Percentiles rank a stretch among this genome's conserved stretches.
Evolutionary conservation across 371 early-diverging fungal species (phyloP).

Genomic region (Zopfochytrium polystomum): DNA sequence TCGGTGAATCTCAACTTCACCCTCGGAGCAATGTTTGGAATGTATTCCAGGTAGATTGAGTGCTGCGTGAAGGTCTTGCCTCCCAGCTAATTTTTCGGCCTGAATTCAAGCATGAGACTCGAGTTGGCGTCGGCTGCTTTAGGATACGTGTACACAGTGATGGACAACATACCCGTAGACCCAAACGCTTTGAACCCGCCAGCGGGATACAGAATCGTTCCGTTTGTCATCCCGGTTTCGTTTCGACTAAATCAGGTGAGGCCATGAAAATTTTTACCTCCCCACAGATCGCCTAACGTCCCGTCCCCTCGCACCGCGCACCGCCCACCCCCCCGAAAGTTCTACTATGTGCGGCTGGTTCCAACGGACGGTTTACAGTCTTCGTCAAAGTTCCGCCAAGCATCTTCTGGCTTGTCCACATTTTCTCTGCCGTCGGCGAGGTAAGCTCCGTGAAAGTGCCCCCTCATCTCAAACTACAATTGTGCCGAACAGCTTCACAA

Average conservation of each 20-base stretch:
- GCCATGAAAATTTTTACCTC: not conserved
- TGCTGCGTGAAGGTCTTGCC: not conserved
- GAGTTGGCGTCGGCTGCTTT: not conserved
- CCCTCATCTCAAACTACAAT: not conserved
- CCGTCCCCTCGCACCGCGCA: not conserved
- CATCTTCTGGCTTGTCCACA: not conserved
- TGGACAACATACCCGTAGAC: conserved; percentile 1
- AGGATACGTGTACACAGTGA: not conserved
- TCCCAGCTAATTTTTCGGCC: not conserved
- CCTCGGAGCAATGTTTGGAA: conserved; percentile 9
- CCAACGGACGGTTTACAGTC: not conserved
- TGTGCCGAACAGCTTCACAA: conserved; percentile 10
- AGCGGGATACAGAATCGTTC: not conserved
- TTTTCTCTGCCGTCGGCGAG: conserved; percentile 6
- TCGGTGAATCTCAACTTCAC: conserved; percentile 10
- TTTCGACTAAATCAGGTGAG: not conserved
- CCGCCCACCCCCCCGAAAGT: no score
- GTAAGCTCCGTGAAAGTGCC: not conserved
- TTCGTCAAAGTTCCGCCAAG: not conserved
- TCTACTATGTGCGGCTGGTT: not conserved
- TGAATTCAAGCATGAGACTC: not conserved
- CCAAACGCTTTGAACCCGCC: not conserved
- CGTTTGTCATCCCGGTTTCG: not conserved
- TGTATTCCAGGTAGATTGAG: not conserved
- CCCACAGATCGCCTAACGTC: not conserved